Evolutionary conservation across 1,284 basidiomycete genomes (phyloP).

Genomic region (Sparassis latifolia): DNA sequence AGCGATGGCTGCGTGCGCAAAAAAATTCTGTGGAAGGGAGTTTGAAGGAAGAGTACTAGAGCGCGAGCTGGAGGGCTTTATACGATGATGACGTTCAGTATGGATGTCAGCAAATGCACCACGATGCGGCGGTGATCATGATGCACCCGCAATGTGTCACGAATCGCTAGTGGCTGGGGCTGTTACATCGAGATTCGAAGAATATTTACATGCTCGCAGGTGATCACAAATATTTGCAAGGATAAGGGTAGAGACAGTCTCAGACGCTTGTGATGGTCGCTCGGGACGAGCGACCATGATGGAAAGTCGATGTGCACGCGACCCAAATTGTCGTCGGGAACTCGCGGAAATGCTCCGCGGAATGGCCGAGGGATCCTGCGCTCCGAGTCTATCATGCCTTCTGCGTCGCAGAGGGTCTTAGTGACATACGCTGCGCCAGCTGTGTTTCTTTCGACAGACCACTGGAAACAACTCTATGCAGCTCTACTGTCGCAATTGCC

Average conservation of each 20-base stretch:
- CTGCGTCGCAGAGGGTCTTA: constrained; percentile 38
- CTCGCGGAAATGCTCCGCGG: too few relatives aligned
- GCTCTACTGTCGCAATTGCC: constrained; percentile 74
- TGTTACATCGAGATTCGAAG: too few relatives aligned
- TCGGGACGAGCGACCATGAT: not conserved
- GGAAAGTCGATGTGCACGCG: not conserved
- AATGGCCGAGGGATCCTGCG: not conserved
- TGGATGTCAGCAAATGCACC: too few relatives aligned
- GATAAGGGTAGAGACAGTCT: too few relatives aligned
- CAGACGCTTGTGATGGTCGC: too few relatives aligned
- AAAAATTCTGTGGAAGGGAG: not conserved
- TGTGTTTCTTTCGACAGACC: constrained; percentile 56
- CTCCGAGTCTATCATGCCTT: not conserved
- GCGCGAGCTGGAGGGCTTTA: too few relatives aligned
- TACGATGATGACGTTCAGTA: too few relatives aligned
- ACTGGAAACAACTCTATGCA: constrained; percentile 63
- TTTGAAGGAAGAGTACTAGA: not conserved
- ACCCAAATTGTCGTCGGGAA: not conserved
- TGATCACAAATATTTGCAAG: too few relatives aligned
- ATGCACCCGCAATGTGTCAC: too few relatives aligned
- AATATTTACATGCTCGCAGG: too few relatives aligned
- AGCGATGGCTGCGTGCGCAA: not conserved
- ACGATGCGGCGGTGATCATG: too few relatives aligned
- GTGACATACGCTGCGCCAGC: constrained; percentile 64
- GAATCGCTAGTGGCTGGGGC: too few relatives aligned